Evolutionary conservation across 2,329 filamentous ascomycete species (phyloP).

Genomic region (Celoporthe dispersa): DNA sequence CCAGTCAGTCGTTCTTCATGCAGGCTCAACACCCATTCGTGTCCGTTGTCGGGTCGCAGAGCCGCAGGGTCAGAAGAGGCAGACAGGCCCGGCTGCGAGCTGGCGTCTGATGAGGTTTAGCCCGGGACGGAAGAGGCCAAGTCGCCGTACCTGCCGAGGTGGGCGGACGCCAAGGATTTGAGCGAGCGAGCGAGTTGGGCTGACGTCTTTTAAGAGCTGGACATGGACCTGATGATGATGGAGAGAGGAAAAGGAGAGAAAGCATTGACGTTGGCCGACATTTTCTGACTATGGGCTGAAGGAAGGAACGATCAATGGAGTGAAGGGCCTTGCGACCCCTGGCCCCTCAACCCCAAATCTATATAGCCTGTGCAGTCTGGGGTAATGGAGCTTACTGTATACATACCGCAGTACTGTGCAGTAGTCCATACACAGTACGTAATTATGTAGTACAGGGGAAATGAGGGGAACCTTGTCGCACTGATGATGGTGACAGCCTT

Average conservation of each 20-base stretch:
- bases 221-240: neutral
- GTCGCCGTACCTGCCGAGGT: neutral
- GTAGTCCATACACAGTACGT: neutral
- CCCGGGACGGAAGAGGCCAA: conserved; percentile 3
- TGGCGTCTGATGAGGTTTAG: neutral
- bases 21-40: neutral
- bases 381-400: conserved; percentile 6
- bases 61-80: neutral
- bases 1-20: neutral
- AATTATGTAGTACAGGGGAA: neutral
- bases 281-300: neutral
- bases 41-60: neutral
- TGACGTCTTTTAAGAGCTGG: neutral
- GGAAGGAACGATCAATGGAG: neutral
- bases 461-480: conserved; percentile 2
- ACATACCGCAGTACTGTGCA: too few species aligned
- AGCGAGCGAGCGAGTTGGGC: neutral
- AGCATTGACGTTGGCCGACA: neutral
- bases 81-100: neutral
- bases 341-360: neutral
- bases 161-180: neutral
- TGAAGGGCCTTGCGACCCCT: conserved; percentile 8
- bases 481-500: neutral
- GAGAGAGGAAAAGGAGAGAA: neutral
- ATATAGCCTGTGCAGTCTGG: conserved; percentile 7